Base-by-base conservation (phyloP, 768 basidiomycete species). In the Tylopilus cervinicoccineus region DNA sequence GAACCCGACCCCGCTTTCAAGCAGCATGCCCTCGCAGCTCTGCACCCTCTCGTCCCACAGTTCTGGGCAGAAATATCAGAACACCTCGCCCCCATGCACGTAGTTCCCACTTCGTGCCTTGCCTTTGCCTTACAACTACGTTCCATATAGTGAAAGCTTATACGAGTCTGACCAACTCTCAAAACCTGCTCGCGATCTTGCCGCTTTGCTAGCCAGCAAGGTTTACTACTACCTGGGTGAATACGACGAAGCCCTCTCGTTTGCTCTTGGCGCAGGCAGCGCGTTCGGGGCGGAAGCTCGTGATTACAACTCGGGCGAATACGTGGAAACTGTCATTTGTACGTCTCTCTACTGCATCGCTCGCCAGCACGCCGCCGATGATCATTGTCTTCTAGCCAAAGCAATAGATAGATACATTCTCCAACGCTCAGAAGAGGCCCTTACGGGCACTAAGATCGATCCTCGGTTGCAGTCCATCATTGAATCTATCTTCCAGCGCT, bases 31-130 rank as follows among this genome's bases (percentile, higher is more conserved):
- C 82, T 99, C 58, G 80, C 81, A 42, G 78, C 85, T 38, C 77
- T 99, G 45, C 87, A 83, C 61, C 72, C 80, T 14, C 79, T 97
- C 38, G 92, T 98, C 7, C 83, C 93, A 32, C 86, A 89, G 59
- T 98, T 97, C 70, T 99, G 96, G 96, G 87, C 95, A 39, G 96
- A 99, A 76, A 95, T 98, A 61, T 93, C 92, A 58, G 96, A 99
- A 69, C 83, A 89, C 64, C 86, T 97, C 59, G 80, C 87, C 28
- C 72, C 83, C 50, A 93, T 98, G 94, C 91, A 66, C 59, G 90
- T 73, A 41, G 50, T 43, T 31, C 54, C 50, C 29, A 38, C 46
- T 23, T 45, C 44, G 17, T 31, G 50, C 45, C 39, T 40, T 43
- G n/a, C 14, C 24, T 16, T 41, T 43, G 33, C 45, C 59, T 49